Evolutionary conservation across 2,329 filamentous ascomycete genomes (phyloP), one percentile per base, ranked within the genome.

Genomic region (Aspergillus piperis): DNA sequence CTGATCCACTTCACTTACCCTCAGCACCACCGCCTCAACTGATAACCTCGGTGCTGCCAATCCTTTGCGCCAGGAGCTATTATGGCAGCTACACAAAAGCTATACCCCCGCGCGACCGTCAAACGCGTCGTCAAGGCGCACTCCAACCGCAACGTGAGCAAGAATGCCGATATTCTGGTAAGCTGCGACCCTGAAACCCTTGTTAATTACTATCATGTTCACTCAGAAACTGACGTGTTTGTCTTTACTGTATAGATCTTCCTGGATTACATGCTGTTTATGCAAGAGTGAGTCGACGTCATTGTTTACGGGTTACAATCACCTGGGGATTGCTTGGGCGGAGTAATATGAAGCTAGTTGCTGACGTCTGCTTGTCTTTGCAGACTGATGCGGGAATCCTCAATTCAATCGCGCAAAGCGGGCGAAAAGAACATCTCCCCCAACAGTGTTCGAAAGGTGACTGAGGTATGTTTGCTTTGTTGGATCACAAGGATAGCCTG

Each of bases 111-210:
- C 64, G 88, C 86, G 17, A 95, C 91, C 0, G 83, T 96, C 68
- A 95, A 92, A 77, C 93, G 92, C 76, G 94, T 96, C 62, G 83
- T 96, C 70, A 96, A 96, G 78, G 92, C 91, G 17, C 92, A 96
- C 75, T 90, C 91, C 8, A 89, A 90, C 64, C 87, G 88, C 72
- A 89, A 85, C 65, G 77, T 96, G 64, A 91, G 88, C 80, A 95
- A 92, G 77, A 93, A 95, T 76, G 90, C 88, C 30, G 93, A 96
- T 77, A 87, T 96, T 60, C 82, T 94, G 78, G 91, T 96, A 78
- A 62, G 84, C 69, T 23, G 30, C 41, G 49, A 36, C 32, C 11
- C 32, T 36, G 32, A 17, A 10, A 10, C 27, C 13, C 8, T 15
- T 27, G 11, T 8, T 15, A 13, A 8, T 8, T 23, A 41, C 32